phyloP scores from a whole-genome alignment of 768 basidiomycete species.

The Pleurotus eryngii region DNA sequence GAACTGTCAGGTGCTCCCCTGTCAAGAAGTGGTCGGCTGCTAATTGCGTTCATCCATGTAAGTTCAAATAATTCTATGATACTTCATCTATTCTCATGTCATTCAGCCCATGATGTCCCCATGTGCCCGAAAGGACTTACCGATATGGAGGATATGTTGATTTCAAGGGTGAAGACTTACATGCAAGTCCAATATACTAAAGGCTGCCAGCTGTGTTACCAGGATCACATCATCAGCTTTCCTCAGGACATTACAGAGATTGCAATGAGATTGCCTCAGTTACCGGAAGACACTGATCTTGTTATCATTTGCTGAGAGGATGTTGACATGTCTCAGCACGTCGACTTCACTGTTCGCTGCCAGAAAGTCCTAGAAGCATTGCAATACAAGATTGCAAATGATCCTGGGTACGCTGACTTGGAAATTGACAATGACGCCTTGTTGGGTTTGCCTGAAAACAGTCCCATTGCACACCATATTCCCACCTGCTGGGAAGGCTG shows the following conservation, averaged over 20 bases:
- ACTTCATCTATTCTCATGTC: background rate
- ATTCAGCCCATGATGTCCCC: background rate
- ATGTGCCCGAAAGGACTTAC: constrained; percentile 4
- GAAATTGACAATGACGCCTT: background rate
- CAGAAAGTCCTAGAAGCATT: background rate
- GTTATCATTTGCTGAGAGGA: constrained; percentile 13
- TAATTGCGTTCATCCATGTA: no score
- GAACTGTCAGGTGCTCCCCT: no score
- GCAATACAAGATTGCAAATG: no score
- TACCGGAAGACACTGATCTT: constrained; percentile 17
- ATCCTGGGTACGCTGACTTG: no score
- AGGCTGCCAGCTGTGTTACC: constrained; percentile 10
- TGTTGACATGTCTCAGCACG: constrained; percentile 11
- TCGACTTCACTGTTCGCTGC: constrained; percentile 10
- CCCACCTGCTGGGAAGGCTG: no score
- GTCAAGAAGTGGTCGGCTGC: no score
- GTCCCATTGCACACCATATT: no score
- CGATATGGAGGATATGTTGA: constrained; percentile 17
- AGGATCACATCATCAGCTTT: constrained; percentile 16
- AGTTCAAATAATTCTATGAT: constrained; percentile 12
- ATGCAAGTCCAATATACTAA: constrained; percentile 9
- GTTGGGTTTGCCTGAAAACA: no score
- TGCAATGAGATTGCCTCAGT: constrained; percentile 10
- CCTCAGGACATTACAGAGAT: constrained; percentile 12
- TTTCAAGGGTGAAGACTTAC: constrained; percentile 7